Evolutionary conservation across 2,329 filamentous ascomycete species (phyloP).

Genomic region (Neonectria hederae): DNA sequence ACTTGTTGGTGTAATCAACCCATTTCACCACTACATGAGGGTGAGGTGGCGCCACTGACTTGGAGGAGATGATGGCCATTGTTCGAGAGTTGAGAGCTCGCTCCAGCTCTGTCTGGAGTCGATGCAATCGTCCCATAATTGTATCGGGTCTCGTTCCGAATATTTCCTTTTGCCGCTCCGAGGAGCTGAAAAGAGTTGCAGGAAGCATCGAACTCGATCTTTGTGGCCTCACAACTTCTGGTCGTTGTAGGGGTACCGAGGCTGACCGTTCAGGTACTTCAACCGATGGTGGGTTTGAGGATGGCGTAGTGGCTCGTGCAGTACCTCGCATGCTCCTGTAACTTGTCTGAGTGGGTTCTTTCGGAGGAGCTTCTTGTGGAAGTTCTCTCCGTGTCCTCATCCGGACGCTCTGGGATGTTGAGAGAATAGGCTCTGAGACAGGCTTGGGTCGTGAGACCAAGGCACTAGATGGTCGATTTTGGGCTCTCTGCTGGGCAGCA

Average conservation of each 20-base stretch:
- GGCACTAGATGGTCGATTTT: conserved; percentile 55
- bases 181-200: conserved; percentile 64
- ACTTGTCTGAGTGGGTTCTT: conserved; percentile 35
- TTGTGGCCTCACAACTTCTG: conserved; percentile 39
- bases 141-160: conserved; percentile 65
- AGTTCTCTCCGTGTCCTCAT: conserved; percentile 42
- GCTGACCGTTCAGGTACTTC: conserved; percentile 45
- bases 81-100: conserved; percentile 70
- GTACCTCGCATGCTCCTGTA: conserved; percentile 44
- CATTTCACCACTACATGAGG: conserved; percentile 78
- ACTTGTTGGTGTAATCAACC: conserved; percentile 91
- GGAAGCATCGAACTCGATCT: conserved; percentile 47
- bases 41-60: conserved; percentile 63
- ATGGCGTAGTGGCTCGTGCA: conserved; percentile 41
- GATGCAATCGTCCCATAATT: conserved; percentile 64
- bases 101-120: conserved; percentile 69
- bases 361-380: conserved; percentile 35
- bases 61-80: conserved; percentile 67
- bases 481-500: conserved; percentile 71
- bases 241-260: conserved; percentile 39
- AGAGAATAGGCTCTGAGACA: conserved; percentile 34
- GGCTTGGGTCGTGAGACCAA: conserved; percentile 40
- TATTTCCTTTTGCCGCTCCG: conserved; percentile 61
- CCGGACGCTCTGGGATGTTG: conserved; percentile 46
- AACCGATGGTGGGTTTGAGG: conserved; percentile 40